phyloP scores from a whole-genome alignment of 352 stramenopile genomes.

The Pythium aphanidermatum region DNA sequence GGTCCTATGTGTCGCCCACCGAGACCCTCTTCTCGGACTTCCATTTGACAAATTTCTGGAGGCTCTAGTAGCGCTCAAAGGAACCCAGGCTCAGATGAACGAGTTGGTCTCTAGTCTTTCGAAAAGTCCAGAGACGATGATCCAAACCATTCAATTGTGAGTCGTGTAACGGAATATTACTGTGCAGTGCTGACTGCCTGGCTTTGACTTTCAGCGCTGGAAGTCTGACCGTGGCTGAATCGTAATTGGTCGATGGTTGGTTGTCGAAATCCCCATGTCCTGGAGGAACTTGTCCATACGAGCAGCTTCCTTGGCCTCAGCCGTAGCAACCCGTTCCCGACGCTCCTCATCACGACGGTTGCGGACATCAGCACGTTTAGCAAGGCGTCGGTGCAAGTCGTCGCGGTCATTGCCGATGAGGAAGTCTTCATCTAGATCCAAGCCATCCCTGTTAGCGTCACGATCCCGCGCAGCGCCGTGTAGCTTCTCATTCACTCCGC shows the following conservation, averaged over 20 bases:
- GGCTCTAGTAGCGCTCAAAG: constrained; percentile 1
- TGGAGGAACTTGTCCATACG: constrained; percentile 75
- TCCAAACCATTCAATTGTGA: background rate
- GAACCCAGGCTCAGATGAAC: constrained; percentile 7
- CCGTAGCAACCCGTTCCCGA: constrained; percentile 28
- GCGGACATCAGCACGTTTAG: constrained; percentile 29
- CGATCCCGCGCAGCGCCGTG: constrained; percentile 57
- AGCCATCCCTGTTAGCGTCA: constrained; percentile 52
- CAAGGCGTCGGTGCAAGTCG: constrained; percentile 39
- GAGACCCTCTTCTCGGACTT: background rate
- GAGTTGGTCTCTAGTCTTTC: constrained; percentile 1
- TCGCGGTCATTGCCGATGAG: constrained; percentile 41
- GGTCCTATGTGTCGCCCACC: background rate
- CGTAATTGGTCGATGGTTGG: constrained; percentile 32
- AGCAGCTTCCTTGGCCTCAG: constrained; percentile 59
- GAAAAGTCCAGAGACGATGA: background rate
- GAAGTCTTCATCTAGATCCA: constrained; percentile 65
- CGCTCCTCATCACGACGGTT: constrained; percentile 33
- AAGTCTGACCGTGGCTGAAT: constrained; percentile 38
- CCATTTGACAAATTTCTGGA: background rate
- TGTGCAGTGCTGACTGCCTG: too few species aligned
- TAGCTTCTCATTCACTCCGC: constrained; percentile 32
- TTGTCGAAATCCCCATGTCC: constrained; percentile 55
- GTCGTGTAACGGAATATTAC: too few species aligned
- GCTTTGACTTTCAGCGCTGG: background rate